Conservation (phyloP, 2,329 filamentous ascomycete genomes). For the Fusarium graminum region DNA sequence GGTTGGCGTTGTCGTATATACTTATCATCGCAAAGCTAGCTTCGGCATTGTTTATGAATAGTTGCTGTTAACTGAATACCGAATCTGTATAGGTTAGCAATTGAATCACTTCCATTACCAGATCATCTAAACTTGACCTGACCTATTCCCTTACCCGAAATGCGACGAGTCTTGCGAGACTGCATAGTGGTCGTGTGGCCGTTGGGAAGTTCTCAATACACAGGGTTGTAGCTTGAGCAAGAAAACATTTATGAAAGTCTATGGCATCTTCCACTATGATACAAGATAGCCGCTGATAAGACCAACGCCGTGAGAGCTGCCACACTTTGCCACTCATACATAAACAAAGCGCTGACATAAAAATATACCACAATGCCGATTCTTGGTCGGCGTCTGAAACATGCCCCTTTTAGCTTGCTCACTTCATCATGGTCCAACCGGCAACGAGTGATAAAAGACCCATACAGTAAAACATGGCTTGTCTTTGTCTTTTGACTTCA, state of each 20-base stretch:
- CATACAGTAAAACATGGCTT: conserved; percentile 8
- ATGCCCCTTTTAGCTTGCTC: conserved; percentile 17
- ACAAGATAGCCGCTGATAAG: conserved; percentile 8
- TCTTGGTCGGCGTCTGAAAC: conserved; percentile 9
- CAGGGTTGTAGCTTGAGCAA: background rate
- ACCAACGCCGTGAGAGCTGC: conserved; percentile 3
- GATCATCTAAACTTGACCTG: background rate
- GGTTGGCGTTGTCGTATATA: conserved; percentile 12
- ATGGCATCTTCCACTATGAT: background rate
- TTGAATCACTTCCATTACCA: background rate
- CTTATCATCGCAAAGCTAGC: background rate
- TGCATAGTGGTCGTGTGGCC: no score
- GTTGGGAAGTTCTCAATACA: background rate
- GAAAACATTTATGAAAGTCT: background rate
- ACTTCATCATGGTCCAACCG: conserved; percentile 10
- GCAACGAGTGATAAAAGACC: background rate
- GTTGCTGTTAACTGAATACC: background rate
- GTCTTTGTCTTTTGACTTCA: background rate
- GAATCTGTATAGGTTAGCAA: background rate
- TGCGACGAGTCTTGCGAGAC: background rate
- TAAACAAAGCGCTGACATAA: conserved; percentile 20
- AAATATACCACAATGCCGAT: conserved; percentile 11
- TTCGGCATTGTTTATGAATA: background rate
- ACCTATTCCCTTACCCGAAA: background rate
- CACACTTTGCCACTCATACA: conserved; percentile 3